phyloP scores from a whole-genome alignment of 2,329 filamentous ascomycete genomes.

The Pseudocercospora pini-densiflorae region DNA sequence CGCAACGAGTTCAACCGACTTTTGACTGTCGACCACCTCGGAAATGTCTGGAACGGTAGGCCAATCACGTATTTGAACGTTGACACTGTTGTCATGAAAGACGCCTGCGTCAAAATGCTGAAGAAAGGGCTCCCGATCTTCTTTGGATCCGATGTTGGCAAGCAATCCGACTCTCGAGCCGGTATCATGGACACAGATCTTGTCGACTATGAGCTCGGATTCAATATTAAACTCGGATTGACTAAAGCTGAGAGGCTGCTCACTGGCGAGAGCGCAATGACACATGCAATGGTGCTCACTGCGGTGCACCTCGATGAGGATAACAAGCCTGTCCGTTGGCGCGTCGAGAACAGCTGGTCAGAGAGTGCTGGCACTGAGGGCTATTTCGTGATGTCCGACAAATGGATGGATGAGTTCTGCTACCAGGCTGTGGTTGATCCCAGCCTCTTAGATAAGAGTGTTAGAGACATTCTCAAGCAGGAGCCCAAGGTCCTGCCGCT shows the following conservation, averaged over 20 bases:
- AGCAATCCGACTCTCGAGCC: slow-evolving; percentile 69
- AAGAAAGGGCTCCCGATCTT: slow-evolving; percentile 79
- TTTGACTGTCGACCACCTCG: slow-evolving; percentile 76
- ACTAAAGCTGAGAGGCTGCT: slow-evolving; percentile 75
- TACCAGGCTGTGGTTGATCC: slow-evolving; percentile 87
- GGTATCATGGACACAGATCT: slow-evolving; percentile 83
- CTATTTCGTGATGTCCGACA: slow-evolving; percentile 88
- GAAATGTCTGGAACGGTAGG: slow-evolving; percentile 78
- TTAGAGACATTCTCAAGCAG: slow-evolving; percentile 72
- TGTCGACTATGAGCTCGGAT: slow-evolving; percentile 81
- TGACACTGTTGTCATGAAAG: slow-evolving; percentile 72
- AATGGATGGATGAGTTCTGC: slow-evolving; percentile 67
- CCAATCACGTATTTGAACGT: slow-evolving; percentile 84
- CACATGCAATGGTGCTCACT: slow-evolving; percentile 90
- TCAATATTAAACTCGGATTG: slow-evolving; percentile 75
- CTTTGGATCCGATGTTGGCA: slow-evolving; percentile 87
- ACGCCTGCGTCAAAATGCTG: slow-evolving; percentile 76
- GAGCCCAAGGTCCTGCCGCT: slow-evolving; percentile 70
- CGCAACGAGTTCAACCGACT: slow-evolving; percentile 74
- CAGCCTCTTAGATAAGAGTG: slow-evolving; percentile 60
- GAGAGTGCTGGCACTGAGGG: slow-evolving; percentile 70
- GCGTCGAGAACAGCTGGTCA: slow-evolving; percentile 88
- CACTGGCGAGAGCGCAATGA: slow-evolving; percentile 81
- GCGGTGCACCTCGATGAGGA: slow-evolving; percentile 76
- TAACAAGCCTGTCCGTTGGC: slow-evolving; percentile 73